Percentiles rank a stretch among this genome's conserved stretches.
phyloP scores from a whole-genome alignment of 176 grass and related monocot genomes.

The Zea mays region DNA sequence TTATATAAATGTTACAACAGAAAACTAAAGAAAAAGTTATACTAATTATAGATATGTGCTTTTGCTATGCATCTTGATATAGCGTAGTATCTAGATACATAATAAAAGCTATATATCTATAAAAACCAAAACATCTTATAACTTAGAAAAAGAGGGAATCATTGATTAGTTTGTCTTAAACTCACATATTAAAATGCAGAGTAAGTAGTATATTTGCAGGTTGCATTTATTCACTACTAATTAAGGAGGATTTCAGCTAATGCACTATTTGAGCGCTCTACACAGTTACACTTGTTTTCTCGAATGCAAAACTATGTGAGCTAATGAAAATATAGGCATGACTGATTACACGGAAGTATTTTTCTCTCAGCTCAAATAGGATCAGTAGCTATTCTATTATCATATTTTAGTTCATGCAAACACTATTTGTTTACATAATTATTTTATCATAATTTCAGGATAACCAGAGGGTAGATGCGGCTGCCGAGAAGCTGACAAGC shows the following conservation, averaged over 20 bases:
- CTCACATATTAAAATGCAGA: background rate
- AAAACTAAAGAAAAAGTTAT: background rate
- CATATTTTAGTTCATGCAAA: background rate
- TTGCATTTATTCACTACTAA: background rate
- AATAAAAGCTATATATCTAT: no score
- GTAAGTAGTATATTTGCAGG: background rate
- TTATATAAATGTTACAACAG: background rate
- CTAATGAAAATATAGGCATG: constrained; percentile 15
- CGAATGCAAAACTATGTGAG: constrained; percentile 17
- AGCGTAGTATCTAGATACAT: no score
- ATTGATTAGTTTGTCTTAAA: background rate
- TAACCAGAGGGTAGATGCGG: constrained; percentile 50
- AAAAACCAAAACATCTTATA: no score
- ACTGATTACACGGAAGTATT: constrained; percentile 5
- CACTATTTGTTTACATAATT: background rate
- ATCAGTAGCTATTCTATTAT: background rate
- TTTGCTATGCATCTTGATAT: no score
- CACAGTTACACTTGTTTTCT: background rate
- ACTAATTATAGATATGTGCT: background rate
- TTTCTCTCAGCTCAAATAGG: background rate
- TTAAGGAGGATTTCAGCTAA: background rate
- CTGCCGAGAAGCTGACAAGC: constrained; percentile 35
- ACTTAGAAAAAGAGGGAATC: no score
- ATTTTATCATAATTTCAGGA: constrained; percentile 54
- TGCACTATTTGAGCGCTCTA: background rate